Base-by-base conservation (phyloP, 371 early-diverging fungal genomes). In the Fennellomyces sp. region DNA sequence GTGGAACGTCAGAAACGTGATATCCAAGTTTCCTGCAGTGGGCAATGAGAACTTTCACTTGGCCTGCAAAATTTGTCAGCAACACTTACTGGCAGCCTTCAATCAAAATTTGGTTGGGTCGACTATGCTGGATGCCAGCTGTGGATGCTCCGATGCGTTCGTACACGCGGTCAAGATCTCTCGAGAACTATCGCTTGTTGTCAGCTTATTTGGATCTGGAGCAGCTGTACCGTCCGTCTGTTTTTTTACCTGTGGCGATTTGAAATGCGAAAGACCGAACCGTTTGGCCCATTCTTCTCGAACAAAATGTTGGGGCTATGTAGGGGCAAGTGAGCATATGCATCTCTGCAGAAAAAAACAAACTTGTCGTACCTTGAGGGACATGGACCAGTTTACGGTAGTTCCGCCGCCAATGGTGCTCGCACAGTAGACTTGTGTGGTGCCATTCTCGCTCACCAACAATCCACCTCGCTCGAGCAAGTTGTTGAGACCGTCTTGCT, bases 261-360 rank as follows among this genome's bases (percentile, higher is more conserved):
- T 33, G 59, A 91, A 89, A 61, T 85, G 66, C 33, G 76, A 52
- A 3, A 92, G 69, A 3, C 89, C 86, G 55, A 73, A 58, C 31
- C 78, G 76, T 10, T 45, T 45, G 8, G 87, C 84, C 93, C 93
- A 92, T 61, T 92, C 91, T 64, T 86, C 80, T 12, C 91, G 86
- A 0, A 45, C 45, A 23, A 2, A 45, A 12, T 45, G 45, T 45
- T 45, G 45, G 8, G 45, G 45, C 45, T 45, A 45, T 45, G 19
- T 15, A 8, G 23, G 6, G 5, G n/a, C 15, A 23, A 45, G 45
- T 45, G n/a, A 6, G 17, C 17, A 45, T 17, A 45, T 17, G 17
- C 45, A 33, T 13, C 35, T 13, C n/a, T 13, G 17, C 1, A 1
- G n/a, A 17, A 41, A 41, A 41, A 41, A n/a, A 36, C 36, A 36